Evolutionary conservation across 1,139 yeast genomes (phyloP).

Genomic region (Yamadazyma sp.): DNA sequence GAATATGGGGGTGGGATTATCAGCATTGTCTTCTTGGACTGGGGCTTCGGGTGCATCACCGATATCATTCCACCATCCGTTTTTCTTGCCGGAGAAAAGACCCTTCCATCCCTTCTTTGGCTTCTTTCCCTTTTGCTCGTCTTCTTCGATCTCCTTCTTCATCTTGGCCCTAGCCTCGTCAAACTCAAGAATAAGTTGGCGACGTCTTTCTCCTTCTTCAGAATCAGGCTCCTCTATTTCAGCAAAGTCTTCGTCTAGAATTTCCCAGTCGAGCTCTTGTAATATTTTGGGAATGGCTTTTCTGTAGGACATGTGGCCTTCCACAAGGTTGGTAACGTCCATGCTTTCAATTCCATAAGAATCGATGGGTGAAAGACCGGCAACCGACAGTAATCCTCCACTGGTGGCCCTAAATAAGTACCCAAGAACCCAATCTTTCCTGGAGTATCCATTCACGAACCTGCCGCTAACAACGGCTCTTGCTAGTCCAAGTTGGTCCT

Average conservation of each 20-base stretch:
- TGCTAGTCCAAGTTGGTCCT: constrained; percentile 76
- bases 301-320: constrained; percentile 97
- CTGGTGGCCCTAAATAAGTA: constrained; percentile 93
- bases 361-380: constrained; percentile 79
- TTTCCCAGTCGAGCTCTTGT: constrained; percentile 71
- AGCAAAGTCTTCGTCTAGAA: constrained; percentile 84
- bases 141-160: constrained; percentile 34
- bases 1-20: constrained; percentile 29
- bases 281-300: constrained; percentile 85
- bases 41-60: constrained; percentile 27
- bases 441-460: constrained; percentile 86
- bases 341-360: constrained; percentile 73
- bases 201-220: constrained; percentile 76
- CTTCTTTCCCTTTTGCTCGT: constrained; percentile 23
- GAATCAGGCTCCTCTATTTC: constrained; percentile 98
- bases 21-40: constrained; percentile 16
- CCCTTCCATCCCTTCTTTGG: constrained; percentile 52
- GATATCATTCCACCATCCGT: constrained; percentile 86
- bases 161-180: constrained; percentile 76
- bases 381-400: constrained; percentile 88
- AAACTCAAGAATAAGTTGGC: constrained; percentile 78
- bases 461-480: constrained; percentile 88
- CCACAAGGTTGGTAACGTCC: constrained; percentile 83
- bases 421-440: constrained; percentile 95
- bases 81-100: constrained; percentile 76